Conservation (phyloP, 2,329 filamentous ascomycete genomes). For the Claviceps cyperi region DNA sequence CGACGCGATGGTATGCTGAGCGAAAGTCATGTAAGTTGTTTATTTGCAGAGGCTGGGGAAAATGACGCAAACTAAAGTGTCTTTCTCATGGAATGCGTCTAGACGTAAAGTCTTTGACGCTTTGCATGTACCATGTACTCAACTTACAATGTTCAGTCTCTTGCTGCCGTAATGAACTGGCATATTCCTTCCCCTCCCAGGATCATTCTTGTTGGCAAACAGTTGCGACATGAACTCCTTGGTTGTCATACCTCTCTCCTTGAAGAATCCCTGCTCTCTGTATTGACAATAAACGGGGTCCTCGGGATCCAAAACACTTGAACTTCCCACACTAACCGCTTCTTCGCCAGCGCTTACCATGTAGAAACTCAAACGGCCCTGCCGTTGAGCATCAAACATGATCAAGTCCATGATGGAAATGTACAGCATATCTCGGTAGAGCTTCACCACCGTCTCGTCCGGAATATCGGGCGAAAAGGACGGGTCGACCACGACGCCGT, state of each 20-base stretch:
- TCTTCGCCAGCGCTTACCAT: constrained; percentile 95
- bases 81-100: not conserved
- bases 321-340: constrained; percentile 80
- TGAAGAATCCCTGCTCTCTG: constrained; percentile 80
- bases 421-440: constrained; percentile 52
- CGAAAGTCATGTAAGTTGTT: not conserved
- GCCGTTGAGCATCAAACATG: constrained; percentile 95
- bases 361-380: constrained; percentile 90
- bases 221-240: constrained; percentile 91
- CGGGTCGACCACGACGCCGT: constrained; percentile 69
- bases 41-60: not conserved
- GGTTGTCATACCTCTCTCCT: constrained; percentile 74
- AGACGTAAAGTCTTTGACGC: too few species aligned
- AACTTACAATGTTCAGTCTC: constrained; percentile 64
- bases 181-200: constrained; percentile 82
- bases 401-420: constrained; percentile 84
- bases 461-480: constrained; percentile 53
- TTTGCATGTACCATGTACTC: not conserved
- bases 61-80: not conserved
- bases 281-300: constrained; percentile 95
- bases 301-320: constrained; percentile 64
- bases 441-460: constrained; percentile 44
- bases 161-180: constrained; percentile 87
- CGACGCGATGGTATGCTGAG: constrained; percentile 66
- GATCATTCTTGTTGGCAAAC: constrained; percentile 73